Conservation (phyloP, 2,329 filamentous ascomycete species). For the Chrysoporthe puriensis region DNA sequence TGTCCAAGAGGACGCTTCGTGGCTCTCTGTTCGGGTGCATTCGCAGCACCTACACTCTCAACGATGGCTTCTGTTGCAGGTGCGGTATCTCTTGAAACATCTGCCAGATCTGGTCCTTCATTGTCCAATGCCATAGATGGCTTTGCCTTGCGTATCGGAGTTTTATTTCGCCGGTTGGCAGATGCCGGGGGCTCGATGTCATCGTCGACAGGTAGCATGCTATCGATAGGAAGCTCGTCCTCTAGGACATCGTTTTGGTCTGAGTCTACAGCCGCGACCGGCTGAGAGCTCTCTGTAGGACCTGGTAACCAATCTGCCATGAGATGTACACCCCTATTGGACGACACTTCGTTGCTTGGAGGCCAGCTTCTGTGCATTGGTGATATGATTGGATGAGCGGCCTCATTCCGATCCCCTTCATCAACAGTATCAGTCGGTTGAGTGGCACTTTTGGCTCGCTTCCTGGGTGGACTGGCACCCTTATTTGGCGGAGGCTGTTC, state of each 20-base stretch:
- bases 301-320: neutral
- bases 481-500: neutral
- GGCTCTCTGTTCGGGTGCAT: neutral
- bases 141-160: constrained; percentile 6
- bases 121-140: constrained; percentile 5
- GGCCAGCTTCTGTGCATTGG: neutral
- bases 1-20: neutral
- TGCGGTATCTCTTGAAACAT: neutral
- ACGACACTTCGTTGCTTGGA: neutral
- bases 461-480: neutral
- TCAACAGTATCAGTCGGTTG: neutral
- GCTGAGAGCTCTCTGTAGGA: neutral
- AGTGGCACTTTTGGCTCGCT: neutral
- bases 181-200: neutral
- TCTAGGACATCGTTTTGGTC: neutral
- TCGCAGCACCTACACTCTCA: neutral
- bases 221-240: constrained; percentile 15
- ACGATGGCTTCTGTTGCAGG: neutral
- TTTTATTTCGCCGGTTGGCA: neutral
- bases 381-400: neutral
- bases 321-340: neutral
- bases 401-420: neutral
- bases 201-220: constrained; percentile 8
- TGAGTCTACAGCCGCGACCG: neutral
- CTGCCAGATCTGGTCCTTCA: constrained; percentile 3